Conservation (phyloP, 1,284 basidiomycete genomes). For the Gomphus sp. region DNA sequence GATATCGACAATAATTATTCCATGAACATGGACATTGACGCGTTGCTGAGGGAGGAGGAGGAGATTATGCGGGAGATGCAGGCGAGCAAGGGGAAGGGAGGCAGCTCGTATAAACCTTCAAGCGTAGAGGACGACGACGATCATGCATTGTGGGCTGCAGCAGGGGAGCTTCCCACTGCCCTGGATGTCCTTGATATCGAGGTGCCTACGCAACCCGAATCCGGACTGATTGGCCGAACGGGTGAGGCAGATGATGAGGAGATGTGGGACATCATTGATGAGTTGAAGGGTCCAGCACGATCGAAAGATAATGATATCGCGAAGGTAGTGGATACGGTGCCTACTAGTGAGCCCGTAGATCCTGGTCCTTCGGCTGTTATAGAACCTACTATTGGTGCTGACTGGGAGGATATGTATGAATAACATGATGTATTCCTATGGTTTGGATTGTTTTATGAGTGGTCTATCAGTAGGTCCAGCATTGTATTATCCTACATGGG, state of each 20-base stretch:
- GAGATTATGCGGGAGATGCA: constrained; percentile 19
- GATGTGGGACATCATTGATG: constrained; percentile 59
- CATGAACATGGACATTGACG: constrained; percentile 38
- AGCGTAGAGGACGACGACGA: constrained; percentile 43
- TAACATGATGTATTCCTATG: background rate
- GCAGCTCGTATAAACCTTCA: constrained; percentile 12
- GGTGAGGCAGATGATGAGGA: constrained; percentile 45
- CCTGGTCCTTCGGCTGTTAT: constrained; percentile 14
- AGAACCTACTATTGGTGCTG: constrained; percentile 29
- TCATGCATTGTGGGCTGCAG: constrained; percentile 43
- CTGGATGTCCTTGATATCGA: constrained; percentile 2
- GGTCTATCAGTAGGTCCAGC: too few species aligned
- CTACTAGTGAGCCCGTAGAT: constrained; percentile 14
- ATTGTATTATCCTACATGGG: too few species aligned
- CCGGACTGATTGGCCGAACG: constrained; percentile 7
- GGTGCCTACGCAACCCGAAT: background rate
- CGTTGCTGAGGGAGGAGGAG: constrained; percentile 40
- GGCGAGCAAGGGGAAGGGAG: constrained; percentile 9
- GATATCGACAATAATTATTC: constrained; percentile 34
- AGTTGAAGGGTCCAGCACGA: constrained; percentile 35
- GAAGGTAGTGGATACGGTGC: background rate
- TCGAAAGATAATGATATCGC: background rate
- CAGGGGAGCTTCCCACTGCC: constrained; percentile 20
- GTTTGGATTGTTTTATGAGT: too few species aligned
- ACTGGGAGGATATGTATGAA: constrained; percentile 42